These are phyloP conservation scores for Blastocystis sp. DNA, from an alignment of 352 stramenopile genomes.

Conservation along the genomic window DNA sequence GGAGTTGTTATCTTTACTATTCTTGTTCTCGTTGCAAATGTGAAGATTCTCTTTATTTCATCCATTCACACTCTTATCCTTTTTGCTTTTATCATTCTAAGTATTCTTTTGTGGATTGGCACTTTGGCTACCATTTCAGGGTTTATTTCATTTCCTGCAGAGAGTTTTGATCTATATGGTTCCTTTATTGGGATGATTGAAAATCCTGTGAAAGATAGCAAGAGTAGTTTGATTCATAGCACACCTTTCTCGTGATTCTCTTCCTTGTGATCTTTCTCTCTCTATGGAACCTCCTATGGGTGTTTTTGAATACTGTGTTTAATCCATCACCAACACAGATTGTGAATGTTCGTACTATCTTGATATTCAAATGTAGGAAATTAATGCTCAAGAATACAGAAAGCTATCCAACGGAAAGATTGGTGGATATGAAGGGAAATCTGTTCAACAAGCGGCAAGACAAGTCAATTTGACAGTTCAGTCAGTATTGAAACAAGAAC, in stretches of 20 bases:
- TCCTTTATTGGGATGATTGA: conserved; percentile 15
- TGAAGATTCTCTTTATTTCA: conserved; percentile 43
- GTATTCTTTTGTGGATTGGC: conserved; percentile 22
- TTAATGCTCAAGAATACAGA: conserved; percentile 5
- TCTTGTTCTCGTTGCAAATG: conserved; percentile 19
- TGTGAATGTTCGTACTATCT: background rate
- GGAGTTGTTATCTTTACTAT: conserved; percentile 17
- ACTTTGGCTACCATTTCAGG: conserved; percentile 5
- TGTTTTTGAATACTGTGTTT: background rate
- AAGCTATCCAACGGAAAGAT: background rate
- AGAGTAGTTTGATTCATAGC: background rate
- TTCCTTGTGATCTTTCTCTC: conserved; percentile 25
- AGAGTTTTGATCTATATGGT: conserved; percentile 49
- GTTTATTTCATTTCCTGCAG: conserved; percentile 24
- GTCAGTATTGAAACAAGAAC: conserved; percentile 32
- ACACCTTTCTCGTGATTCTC: background rate
- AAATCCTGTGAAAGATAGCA: background rate
- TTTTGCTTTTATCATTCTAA: background rate
- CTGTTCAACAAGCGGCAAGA: background rate
- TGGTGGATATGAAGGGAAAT: background rate
- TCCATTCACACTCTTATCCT: background rate
- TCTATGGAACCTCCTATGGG: background rate
- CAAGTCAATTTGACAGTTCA: conserved; percentile 43
- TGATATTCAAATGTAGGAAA: background rate
- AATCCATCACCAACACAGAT: conserved; percentile 1